phyloP scores from a whole-genome alignment of 257 asterid species.

The Lantana camara region DNA sequence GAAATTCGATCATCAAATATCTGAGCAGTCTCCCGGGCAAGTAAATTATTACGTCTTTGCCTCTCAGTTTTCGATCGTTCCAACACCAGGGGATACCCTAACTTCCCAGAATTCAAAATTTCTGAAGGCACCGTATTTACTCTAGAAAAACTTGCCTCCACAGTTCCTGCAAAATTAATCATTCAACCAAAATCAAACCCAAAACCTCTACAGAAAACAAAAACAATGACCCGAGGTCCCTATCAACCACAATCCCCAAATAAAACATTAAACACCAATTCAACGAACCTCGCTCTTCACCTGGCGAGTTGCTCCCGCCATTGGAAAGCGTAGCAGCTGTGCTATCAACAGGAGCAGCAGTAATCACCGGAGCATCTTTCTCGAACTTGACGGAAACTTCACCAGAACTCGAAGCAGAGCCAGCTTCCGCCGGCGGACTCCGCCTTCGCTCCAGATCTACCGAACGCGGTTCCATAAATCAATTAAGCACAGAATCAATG shows the following conservation, averaged over 20 bases:
- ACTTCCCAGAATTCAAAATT: slow-evolving; percentile 42
- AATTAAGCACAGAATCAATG: neutral
- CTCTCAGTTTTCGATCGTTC: slow-evolving; percentile 75
- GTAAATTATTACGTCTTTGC: slow-evolving; percentile 50
- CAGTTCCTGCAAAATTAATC: slow-evolving; percentile 43
- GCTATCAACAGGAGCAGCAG: slow-evolving; percentile 24
- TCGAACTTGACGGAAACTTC: slow-evolving; percentile 51
- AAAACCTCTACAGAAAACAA: neutral
- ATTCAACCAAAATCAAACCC: slow-evolving; percentile 13
- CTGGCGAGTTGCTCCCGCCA: slow-evolving; percentile 51
- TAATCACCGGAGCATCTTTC: slow-evolving; percentile 37
- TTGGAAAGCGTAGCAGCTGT: slow-evolving; percentile 35
- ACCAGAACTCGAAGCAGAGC: slow-evolving; percentile 46
- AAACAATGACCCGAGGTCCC: neutral
- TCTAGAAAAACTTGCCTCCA: slow-evolving; percentile 43
- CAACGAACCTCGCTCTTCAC: slow-evolving; percentile 36
- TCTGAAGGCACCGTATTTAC: slow-evolving; percentile 55
- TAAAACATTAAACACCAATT: neutral
- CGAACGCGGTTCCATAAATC: slow-evolving; percentile 28
- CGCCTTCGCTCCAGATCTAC: slow-evolving; percentile 54
- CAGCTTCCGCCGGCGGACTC: slow-evolving; percentile 36
- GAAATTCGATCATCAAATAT: slow-evolving; percentile 71
- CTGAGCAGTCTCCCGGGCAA: slow-evolving; percentile 76
- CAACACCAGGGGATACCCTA: slow-evolving; percentile 41
- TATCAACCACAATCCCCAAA: neutral